Conservation (phyloP, 768 basidiomycete species). For the Termitomyces eurrhizus region DNA sequence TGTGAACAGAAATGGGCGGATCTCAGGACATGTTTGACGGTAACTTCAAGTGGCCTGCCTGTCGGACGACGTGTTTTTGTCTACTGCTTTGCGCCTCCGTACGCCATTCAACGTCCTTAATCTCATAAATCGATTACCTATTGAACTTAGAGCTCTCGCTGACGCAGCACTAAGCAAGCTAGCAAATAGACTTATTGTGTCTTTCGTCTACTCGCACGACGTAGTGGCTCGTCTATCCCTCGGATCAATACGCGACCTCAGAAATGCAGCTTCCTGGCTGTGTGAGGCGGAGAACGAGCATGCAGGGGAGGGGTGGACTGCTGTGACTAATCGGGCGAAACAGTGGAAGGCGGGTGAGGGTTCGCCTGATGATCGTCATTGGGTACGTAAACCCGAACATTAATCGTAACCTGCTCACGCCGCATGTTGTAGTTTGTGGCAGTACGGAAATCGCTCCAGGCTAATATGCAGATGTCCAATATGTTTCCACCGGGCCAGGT, state of each 20-base stretch:
- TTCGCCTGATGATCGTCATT: conserved; percentile 48
- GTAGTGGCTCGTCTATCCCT: conserved; percentile 75
- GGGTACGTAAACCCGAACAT: conserved; percentile 33
- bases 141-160: conserved; percentile 47
- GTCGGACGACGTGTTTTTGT: conserved; percentile 61
- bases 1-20: conserved; percentile 79
- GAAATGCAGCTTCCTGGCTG: conserved; percentile 74
- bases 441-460: conserved; percentile 79
- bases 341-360: conserved; percentile 58
- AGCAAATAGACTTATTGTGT: conserved; percentile 61
- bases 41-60: conserved; percentile 67
- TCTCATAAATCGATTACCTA: not conserved
- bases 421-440: conserved; percentile 59
- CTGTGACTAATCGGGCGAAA: conserved; percentile 45
- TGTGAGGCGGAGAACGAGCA: conserved; percentile 57
- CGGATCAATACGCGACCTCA: conserved; percentile 73
- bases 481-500: conserved; percentile 77
- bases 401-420: not conserved
- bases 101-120: conserved; percentile 22
- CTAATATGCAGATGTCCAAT: conserved; percentile 72
- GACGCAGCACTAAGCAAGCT: conserved; percentile 59
- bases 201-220: conserved; percentile 82
- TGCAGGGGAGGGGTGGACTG: conserved; percentile 52
- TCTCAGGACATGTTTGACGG: conserved; percentile 69
- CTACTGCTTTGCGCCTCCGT: conserved; percentile 82